A percentile compares a stretch with the other conserved stretches of the same genome.
phyloP scores from a whole-genome alignment of 371 early-diverging fungal genomes.

The Saksenaea vasiformis region DNA sequence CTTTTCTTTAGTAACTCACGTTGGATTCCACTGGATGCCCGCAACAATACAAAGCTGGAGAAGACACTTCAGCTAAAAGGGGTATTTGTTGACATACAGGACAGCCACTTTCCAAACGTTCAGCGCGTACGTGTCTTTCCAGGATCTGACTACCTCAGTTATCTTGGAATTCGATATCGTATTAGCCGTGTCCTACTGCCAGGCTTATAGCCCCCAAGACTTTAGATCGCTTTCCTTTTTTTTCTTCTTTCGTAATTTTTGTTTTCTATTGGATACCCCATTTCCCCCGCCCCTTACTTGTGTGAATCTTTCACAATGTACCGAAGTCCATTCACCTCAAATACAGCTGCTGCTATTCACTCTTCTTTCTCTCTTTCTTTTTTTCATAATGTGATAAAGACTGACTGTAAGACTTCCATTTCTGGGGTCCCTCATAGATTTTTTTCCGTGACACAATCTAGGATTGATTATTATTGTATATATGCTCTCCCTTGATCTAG shows the following conservation, averaged over 20 bases:
- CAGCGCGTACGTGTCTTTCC: slow-evolving; percentile 26
- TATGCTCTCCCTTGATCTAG: no score
- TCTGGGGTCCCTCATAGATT: no score
- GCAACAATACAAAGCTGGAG: slow-evolving; percentile 20
- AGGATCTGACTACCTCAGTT: slow-evolving; percentile 24
- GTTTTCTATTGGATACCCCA: no score
- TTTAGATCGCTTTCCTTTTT: neutral
- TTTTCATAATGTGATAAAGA: no score
- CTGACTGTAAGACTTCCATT: no score
- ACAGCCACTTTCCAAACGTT: slow-evolving; percentile 27
- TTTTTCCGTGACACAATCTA: no score
- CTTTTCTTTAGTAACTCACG: slow-evolving; percentile 24
- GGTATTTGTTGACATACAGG: slow-evolving; percentile 25
- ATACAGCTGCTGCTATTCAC: no score
- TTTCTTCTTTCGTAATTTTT: neutral
- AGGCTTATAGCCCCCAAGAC: neutral
- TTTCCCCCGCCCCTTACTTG: no score
- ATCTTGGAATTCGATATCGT: slow-evolving; percentile 30
- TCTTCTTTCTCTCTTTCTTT: no score
- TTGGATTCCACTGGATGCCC: slow-evolving; percentile 27
- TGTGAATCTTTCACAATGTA: no score
- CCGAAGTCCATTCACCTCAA: no score
- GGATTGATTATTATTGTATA: no score
- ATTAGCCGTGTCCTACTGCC: slow-evolving; percentile 25
- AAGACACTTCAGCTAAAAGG: slow-evolving; percentile 23